Evolutionary conservation across 805 yeast species (phyloP).

Genomic region (Candida boleticola): DNA sequence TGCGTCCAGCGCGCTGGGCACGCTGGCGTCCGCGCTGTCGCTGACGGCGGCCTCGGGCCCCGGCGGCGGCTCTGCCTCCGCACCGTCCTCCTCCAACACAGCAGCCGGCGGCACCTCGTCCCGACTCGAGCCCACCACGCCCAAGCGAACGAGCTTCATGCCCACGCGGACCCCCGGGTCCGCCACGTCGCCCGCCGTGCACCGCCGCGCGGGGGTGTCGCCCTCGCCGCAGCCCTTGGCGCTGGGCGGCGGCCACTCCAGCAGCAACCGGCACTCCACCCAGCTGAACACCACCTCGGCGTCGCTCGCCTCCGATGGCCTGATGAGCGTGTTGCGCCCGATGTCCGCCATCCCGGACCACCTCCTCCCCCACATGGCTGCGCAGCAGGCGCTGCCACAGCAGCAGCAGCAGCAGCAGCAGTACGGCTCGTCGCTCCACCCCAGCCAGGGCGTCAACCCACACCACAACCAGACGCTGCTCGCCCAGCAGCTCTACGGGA

Average conservation of each 20-base stretch:
- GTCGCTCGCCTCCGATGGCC: slow-evolving; percentile 1
- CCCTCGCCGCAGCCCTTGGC: slow-evolving; percentile 1
- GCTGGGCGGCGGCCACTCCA: neutral
- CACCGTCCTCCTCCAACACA: neutral
- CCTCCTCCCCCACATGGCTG: neutral
- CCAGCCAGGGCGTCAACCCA: neutral
- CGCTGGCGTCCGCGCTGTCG: neutral
- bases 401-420: neutral
- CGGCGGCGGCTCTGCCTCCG: neutral
- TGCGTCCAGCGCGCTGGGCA: neutral
- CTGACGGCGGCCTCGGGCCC: neutral
- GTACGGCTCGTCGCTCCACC: neutral
- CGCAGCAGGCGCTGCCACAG: neutral
- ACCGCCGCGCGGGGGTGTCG: slow-evolving; percentile 1
- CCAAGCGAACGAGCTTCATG: neutral
- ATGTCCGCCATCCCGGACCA: neutral
- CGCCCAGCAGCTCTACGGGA: neutral
- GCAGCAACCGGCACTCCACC: neutral
- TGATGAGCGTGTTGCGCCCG: neutral
- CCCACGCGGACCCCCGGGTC: neutral
- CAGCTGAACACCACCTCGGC: slow-evolving; percentile 1
- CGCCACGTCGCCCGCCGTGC: neutral
- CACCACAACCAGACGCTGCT: slow-evolving; percentile 1
- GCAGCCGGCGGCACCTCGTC: neutral
- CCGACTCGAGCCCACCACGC: slow-evolving; percentile 2